Evolutionary conservation across 352 stramenopile genomes (phyloP).

Genomic region (Globisporangium middletonii): DNA sequence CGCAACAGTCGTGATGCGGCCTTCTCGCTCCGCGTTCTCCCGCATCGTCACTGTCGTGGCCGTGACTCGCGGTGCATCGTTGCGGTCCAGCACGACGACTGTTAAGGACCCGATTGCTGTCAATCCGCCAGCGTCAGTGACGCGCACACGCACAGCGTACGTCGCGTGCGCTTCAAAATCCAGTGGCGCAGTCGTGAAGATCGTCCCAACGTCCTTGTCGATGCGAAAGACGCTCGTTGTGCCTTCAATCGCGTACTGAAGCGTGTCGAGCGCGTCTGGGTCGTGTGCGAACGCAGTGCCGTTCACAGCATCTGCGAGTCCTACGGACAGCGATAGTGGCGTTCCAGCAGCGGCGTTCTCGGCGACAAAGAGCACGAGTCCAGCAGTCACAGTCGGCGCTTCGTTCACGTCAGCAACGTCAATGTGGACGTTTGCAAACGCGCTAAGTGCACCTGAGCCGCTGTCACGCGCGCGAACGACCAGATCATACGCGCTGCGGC

Average conservation of each 20-base stretch:
- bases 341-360: slow-evolving; percentile 14
- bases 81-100: slow-evolving; percentile 6
- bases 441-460: slow-evolving; percentile 16
- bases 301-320: neutral
- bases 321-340: neutral
- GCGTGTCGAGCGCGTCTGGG: neutral
- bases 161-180: slow-evolving; percentile 4
- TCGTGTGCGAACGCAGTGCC: slow-evolving; percentile 1
- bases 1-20: neutral
- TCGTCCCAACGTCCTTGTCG: neutral
- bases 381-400: slow-evolving; percentile 7
- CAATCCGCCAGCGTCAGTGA: neutral
- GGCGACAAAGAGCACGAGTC: slow-evolving; percentile 18
- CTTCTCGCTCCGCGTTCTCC: neutral
- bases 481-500: slow-evolving; percentile 16
- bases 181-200: neutral
- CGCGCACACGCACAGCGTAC: slow-evolving; percentile 2
- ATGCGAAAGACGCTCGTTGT: neutral
- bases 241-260: slow-evolving; percentile 5
- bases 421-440: slow-evolving; percentile 17
- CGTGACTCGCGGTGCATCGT: neutral
- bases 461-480: slow-evolving; percentile 21
- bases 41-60: neutral
- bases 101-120: neutral
- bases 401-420: slow-evolving; percentile 25